Evolutionary conservation across 2,329 filamentous ascomycete genomes (phyloP).

Genomic region (Lecanicillium sp.): DNA sequence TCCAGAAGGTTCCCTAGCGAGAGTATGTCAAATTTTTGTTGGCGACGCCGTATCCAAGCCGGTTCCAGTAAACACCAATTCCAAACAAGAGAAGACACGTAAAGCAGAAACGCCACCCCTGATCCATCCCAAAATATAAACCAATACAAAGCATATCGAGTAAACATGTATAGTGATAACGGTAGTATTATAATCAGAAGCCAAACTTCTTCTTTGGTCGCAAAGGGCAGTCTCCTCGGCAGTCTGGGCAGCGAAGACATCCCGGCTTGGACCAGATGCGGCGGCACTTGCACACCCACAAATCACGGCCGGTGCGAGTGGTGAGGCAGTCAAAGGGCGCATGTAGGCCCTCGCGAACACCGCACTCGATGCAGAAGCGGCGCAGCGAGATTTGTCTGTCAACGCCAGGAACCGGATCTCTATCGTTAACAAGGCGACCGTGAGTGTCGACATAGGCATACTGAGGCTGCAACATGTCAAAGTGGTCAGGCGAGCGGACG

Average conservation of each 20-base stretch:
- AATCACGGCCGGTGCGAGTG: conserved; percentile 27
- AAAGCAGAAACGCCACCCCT: conserved; percentile 1
- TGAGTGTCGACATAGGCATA: conserved; percentile 23
- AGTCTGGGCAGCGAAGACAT: conserved; percentile 26
- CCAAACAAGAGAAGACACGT: background rate
- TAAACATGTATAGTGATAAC: background rate
- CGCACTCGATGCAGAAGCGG: conserved; percentile 34
- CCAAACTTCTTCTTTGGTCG: conserved; percentile 24
- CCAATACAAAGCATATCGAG: background rate
- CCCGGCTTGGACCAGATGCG: conserved; percentile 27
- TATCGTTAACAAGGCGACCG: conserved; percentile 21
- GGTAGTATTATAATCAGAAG: conserved; percentile 2
- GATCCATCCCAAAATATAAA: background rate
- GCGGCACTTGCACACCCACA: conserved; percentile 32
- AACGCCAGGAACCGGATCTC: conserved; percentile 16
- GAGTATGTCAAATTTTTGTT: background rate
- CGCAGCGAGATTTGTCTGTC: conserved; percentile 25
- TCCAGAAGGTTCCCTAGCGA: background rate
- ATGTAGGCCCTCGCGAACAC: conserved; percentile 29
- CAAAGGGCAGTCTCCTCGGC: conserved; percentile 26
- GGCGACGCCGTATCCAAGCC: background rate
- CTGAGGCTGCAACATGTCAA: conserved; percentile 28
- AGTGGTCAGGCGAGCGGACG: conserved; percentile 29
- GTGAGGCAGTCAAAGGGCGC: conserved; percentile 27
- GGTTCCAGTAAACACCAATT: background rate